phyloP scores from a whole-genome alignment of 176 grass and related monocot species.

The Canna indica region DNA sequence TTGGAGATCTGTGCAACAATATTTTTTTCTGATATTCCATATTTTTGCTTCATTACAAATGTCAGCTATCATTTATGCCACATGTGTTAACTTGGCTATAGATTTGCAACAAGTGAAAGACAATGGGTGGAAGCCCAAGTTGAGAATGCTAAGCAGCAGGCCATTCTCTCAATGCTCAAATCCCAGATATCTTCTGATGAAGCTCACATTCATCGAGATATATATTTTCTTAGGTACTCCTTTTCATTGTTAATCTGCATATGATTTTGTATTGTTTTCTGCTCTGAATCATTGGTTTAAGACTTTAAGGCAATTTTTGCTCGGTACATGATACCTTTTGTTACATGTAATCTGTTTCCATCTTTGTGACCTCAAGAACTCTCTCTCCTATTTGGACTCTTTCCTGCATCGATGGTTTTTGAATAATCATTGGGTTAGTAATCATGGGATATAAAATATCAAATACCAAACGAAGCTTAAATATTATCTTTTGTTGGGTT shows the following conservation, averaged over 20 bases:
- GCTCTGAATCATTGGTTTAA: not conserved
- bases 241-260: constrained; percentile 9
- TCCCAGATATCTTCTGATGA: constrained; percentile 89
- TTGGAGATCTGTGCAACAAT: not conserved
- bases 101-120: constrained; percentile 98
- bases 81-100: constrained; percentile 30
- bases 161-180: constrained; percentile 70
- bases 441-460: too few species aligned
- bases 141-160: constrained; percentile 94
- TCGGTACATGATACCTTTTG: not conserved
- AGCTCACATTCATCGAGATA: constrained; percentile 85
- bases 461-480: too few species aligned
- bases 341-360: not conserved
- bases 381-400: not conserved
- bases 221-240: constrained; percentile 86
- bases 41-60: constrained; percentile 1
- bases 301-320: too few species aligned
- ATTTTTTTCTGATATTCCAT: constrained; percentile 4
- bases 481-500: too few species aligned
- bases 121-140: constrained; percentile 99
- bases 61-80: not conserved
- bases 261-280: not conserved
- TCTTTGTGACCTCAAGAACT: not conserved
- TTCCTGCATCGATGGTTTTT: too few species aligned
- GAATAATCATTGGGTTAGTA: too few species aligned